Evolutionary conservation across 148 eudicot species (phyloP).

Genomic region (Cornus kousa): DNA sequence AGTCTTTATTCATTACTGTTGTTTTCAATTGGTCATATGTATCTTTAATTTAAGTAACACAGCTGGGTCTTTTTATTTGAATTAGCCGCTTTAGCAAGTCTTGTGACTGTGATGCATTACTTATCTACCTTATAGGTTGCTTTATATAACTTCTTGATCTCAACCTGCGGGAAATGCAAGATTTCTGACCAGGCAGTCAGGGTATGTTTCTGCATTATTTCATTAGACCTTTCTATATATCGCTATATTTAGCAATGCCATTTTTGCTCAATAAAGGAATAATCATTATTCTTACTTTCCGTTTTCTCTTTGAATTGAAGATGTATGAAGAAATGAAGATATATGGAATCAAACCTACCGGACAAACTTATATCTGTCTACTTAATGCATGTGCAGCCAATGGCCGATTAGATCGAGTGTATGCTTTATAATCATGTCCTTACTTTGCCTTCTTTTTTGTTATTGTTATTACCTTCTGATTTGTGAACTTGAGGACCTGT

Average conservation of each 20-base stretch:
- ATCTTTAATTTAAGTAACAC: not conserved
- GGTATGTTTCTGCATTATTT: conserved; percentile 33
- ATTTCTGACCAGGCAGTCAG: conserved; percentile 65
- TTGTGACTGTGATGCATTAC: not conserved
- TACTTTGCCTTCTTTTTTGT: not conserved
- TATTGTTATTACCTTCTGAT: not conserved
- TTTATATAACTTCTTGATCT: conserved; percentile 79
- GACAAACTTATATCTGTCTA: conserved; percentile 85
- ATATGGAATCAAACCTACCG: conserved; percentile 90
- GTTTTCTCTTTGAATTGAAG: conserved; percentile 39
- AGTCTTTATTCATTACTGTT: not conserved
- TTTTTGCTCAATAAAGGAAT: not conserved
- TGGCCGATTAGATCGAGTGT: conserved; percentile 88
- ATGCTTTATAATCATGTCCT: conserved; percentile 30
- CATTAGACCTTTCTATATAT: not conserved
- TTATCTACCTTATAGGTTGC: conserved; percentile 47
- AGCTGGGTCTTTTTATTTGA: conserved; percentile 8
- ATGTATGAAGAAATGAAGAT: conserved; percentile 91
- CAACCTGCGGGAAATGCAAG: conserved; percentile 82
- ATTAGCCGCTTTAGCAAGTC: not conserved
- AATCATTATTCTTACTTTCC: conserved; percentile 1
- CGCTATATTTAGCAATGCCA: not conserved
- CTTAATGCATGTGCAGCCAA: conserved; percentile 85
- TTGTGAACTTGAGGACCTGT: not conserved
- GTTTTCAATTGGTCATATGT: not conserved